Evolutionary conservation across 192 early-diverging fungal genomes (phyloP).

Genomic region (Backusella tuberculispora): DNA sequence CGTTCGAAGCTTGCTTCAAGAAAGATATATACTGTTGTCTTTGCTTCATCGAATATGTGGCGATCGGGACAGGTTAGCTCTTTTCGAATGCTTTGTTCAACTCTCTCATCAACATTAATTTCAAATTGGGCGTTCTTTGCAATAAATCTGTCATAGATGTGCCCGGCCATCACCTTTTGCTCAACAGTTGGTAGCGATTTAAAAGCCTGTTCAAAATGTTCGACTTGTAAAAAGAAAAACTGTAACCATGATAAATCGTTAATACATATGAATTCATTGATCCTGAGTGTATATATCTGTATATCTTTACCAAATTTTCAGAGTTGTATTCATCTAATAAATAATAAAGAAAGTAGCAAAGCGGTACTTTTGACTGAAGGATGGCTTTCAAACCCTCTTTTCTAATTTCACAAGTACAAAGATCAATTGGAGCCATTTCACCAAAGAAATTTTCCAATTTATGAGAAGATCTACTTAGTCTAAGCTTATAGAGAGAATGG

Average conservation of each 20-base stretch:
- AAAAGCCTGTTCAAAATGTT: conserved; percentile 43
- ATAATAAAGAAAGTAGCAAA: conserved; percentile 54
- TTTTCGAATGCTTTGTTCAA: conserved; percentile 24
- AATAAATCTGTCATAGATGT: conserved; percentile 52
- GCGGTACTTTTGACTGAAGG: conserved; percentile 51
- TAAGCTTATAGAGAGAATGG: conserved; percentile 44
- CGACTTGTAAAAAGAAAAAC: conserved; percentile 58
- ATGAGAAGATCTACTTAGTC: conserved; percentile 21
- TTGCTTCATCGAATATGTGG: conserved; percentile 37
- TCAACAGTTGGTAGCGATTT: conserved; percentile 1
- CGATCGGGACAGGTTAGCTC: conserved; percentile 23
- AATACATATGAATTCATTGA: neutral
- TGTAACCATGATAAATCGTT: conserved; percentile 19
- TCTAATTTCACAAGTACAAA: conserved; percentile 47
- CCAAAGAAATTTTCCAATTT: conserved; percentile 54
- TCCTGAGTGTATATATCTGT: neutral
- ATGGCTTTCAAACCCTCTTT: conserved; percentile 54
- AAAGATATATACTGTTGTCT: conserved; percentile 40
- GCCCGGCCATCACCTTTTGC: conserved; percentile 32
- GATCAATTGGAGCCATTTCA: conserved; percentile 48
- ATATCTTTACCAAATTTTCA: conserved; percentile 50
- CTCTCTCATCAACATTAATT: conserved; percentile 54
- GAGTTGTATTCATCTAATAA: conserved; percentile 53
- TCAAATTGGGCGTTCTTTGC: conserved; percentile 49
- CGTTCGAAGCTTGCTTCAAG: conserved; percentile 45